Percentiles rank a stretch among this genome's conserved stretches.
Conservation (phyloP, 768 basidiomycete genomes). For the Imleria badia region DNA sequence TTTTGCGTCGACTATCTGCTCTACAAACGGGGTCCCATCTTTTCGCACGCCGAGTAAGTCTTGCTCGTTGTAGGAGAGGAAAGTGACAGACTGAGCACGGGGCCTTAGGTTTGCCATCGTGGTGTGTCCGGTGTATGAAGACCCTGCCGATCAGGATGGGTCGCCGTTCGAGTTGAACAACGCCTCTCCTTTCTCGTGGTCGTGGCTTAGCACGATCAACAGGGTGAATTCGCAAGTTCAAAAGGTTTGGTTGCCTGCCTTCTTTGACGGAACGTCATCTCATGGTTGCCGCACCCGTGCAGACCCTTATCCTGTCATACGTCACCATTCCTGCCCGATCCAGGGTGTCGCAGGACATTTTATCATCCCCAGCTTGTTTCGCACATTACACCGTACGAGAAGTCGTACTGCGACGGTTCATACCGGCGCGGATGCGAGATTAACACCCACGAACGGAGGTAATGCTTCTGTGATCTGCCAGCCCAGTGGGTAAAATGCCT, state of each 20-base stretch:
- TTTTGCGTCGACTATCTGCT: constrained; percentile 95
- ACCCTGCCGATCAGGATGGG: constrained; percentile 62
- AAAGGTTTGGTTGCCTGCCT: constrained; percentile 65
- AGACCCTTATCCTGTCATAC: constrained; percentile 91
- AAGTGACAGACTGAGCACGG: not conserved
- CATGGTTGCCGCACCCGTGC: not conserved
- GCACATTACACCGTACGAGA: constrained; percentile 80
- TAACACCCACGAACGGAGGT: constrained; percentile 27
- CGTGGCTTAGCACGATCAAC: constrained; percentile 96
- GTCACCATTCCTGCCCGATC: constrained; percentile 87
- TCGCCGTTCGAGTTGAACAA: constrained; percentile 70
- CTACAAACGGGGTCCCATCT: constrained; percentile 93
- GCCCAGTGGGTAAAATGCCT: not conserved
- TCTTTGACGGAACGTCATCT: not conserved
- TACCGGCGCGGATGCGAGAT: constrained; percentile 92
- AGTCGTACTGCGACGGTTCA: constrained; percentile 79
- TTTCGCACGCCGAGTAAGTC: constrained; percentile 91
- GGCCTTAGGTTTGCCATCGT: constrained; percentile 78
- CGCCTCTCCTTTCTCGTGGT: constrained; percentile 78
- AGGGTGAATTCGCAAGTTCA: constrained; percentile 96
- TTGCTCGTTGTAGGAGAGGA: not conserved
- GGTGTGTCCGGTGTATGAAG: constrained; percentile 89
- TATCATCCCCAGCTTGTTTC: constrained; percentile 73
- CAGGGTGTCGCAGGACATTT: constrained; percentile 47
- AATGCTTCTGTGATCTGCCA: not conserved